A percentile compares a stretch with the other conserved stretches of the same genome.
Conservation (phyloP, 805 yeast genomes). For the Starmerella vitae region DNA sequence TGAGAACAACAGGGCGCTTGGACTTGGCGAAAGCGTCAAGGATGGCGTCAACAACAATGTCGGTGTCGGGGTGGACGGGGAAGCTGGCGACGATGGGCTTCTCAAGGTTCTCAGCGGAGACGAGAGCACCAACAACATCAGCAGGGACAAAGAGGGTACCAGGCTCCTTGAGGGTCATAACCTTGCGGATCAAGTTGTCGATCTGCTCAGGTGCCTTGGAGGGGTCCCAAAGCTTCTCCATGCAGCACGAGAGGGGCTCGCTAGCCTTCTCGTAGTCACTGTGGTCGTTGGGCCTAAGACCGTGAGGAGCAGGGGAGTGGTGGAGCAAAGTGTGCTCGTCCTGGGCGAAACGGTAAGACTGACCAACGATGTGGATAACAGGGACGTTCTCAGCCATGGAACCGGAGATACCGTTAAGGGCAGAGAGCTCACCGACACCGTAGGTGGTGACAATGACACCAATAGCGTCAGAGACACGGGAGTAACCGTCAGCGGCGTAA, state of each 20-base stretch:
- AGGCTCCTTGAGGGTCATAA: slow-evolving; percentile 52
- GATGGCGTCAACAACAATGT: slow-evolving; percentile 33
- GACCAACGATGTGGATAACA: slow-evolving; percentile 73
- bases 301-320: slow-evolving; percentile 29
- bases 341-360: slow-evolving; percentile 36
- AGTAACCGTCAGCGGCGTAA: slow-evolving; percentile 82
- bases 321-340: slow-evolving; percentile 28
- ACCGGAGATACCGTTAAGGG: slow-evolving; percentile 71
- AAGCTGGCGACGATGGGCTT: slow-evolving; percentile 26
- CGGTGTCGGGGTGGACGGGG: slow-evolving; percentile 23
- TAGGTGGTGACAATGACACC: slow-evolving; percentile 61
- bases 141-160: slow-evolving; percentile 71
- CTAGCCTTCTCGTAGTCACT: slow-evolving; percentile 53
- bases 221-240: slow-evolving; percentile 37
- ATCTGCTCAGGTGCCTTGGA: slow-evolving; percentile 43
- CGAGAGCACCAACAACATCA: slow-evolving; percentile 42
- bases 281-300: slow-evolving; percentile 44
- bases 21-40: slow-evolving; percentile 40
- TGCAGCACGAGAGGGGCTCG: slow-evolving; percentile 41
- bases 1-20: slow-evolving; percentile 49
- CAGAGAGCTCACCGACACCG: slow-evolving; percentile 85
- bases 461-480: slow-evolving; percentile 48
- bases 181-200: slow-evolving; percentile 48
- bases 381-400: slow-evolving; percentile 73
- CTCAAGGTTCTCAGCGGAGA: slow-evolving; percentile 30